These are phyloP conservation scores for Dothistroma septosporum DNA, from an alignment of 2,329 filamentous ascomycete genomes.

Conservation along the genomic window DNA sequence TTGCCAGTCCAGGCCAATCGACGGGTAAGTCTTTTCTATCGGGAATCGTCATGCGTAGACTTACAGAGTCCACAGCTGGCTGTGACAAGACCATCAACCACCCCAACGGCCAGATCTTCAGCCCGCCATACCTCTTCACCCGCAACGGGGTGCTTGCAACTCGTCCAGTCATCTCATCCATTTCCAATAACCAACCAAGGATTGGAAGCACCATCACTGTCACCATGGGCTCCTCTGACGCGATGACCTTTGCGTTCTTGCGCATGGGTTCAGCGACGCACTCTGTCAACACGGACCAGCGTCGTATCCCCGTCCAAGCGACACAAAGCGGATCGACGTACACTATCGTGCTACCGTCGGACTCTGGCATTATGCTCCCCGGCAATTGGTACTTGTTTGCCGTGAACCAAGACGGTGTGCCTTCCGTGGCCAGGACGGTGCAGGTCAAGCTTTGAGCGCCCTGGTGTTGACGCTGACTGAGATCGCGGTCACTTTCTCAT, in stretches of 20 bases:
- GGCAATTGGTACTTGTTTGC: constrained; percentile 56
- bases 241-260: constrained; percentile 41
- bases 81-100: constrained; percentile 46
- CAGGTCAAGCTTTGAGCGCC: not conserved
- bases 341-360: constrained; percentile 43
- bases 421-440: constrained; percentile 43
- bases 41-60: not conserved
- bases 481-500: too few species aligned
- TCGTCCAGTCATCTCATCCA: constrained; percentile 43
- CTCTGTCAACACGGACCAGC: constrained; percentile 56
- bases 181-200: constrained; percentile 28
- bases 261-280: constrained; percentile 52
- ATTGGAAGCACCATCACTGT: constrained; percentile 33
- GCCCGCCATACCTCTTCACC: constrained; percentile 54
- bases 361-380: constrained; percentile 49
- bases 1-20: constrained; percentile 13
- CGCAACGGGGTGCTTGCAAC: constrained; percentile 39
- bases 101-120: constrained; percentile 53
- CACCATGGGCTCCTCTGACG: constrained; percentile 16
- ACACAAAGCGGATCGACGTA: constrained; percentile 34
- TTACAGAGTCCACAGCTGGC: constrained; percentile 1
- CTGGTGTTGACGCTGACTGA: too few species aligned
- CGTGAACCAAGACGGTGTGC: constrained; percentile 41
- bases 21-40: not conserved
- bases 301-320: constrained; percentile 47